A percentile compares a stretch with the other conserved stretches of the same genome.
These are phyloP conservation scores for Sanghuangporus baumii DNA, from an alignment of 1,284 basidiomycete species.

Conservation along the genomic window DNA sequence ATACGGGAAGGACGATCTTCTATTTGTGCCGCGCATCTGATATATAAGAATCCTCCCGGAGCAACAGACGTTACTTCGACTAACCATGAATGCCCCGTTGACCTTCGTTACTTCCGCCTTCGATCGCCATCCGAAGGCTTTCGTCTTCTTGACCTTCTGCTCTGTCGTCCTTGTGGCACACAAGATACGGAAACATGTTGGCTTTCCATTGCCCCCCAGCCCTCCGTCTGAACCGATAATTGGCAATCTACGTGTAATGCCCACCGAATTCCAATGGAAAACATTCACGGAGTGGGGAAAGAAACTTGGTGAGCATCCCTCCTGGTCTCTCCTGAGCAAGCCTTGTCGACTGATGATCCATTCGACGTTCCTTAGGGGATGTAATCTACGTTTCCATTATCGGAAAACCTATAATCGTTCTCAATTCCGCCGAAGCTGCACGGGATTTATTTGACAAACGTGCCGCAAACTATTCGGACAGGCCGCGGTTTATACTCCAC, in stretches of 20 bases:
- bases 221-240: constrained; percentile 29
- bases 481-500: constrained; percentile 28
- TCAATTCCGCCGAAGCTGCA: constrained; percentile 28
- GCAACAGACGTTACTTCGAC: background rate
- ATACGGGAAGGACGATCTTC: background rate
- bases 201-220: constrained; percentile 26
- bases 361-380: constrained; percentile 4
- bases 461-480: constrained; percentile 32
- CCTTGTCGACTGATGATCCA: background rate
- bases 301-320: constrained; percentile 25
- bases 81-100: background rate
- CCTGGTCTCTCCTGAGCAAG: background rate
- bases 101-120: background rate
- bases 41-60: background rate
- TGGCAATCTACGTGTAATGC: constrained; percentile 29
- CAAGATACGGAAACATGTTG: background rate
- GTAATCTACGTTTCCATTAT: constrained; percentile 18
- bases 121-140: background rate
- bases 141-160: background rate
- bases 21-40: background rate
- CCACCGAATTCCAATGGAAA: constrained; percentile 25
- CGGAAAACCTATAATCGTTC: constrained; percentile 30
- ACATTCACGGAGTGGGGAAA: constrained; percentile 30
- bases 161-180: background rate
- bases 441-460: constrained; percentile 33